Base-by-base conservation (phyloP, 2,329 filamentous ascomycete genomes). In the Nemania diffusa region DNA sequence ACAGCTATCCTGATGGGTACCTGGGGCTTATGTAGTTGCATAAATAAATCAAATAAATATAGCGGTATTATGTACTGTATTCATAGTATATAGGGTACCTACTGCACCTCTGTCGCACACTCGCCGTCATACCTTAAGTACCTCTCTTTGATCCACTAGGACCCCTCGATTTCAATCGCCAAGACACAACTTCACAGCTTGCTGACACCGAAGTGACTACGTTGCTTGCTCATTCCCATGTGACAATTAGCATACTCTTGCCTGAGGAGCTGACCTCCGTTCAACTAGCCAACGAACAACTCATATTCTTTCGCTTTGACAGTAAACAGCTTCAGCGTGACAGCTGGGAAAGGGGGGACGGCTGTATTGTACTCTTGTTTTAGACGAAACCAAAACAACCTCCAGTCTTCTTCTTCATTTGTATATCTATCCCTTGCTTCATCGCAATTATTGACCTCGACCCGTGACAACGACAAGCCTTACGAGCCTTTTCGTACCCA, bases 221-320 rank as follows among this genome's bases (percentile, higher is more conserved):
- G 26, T 52, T 15, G 9, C 48, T 37, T 48, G 48, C 20, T 51
- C 48, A 59, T 64, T 62, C 13, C 46, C 65, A 70, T 70, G 68
- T 70, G 68, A 70, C 37, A 68, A 63, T 56, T 51, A 65, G 62
- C 44, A 32, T 57, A 55, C 42, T 17, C 46, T 51, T 51, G 46
- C 44, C 57, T 55, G n/a, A 50, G 17, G 27, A 46, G 20, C 13
- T 7, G 3, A 24, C 50, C 40, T 59, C 48, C 15, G 15, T 57
- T 50, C 46, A 26, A 20, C 46, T 26, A n/a, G 24, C 44, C 32
- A 64, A 40, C 55, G 34, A 44, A 37, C 34, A 26, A 22, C 37
- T 44, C 44, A 24, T 26, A 26, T 56, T 64, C 50, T 56, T 37
- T 51, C 20, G 29, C 46, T 37, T 63, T 44, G 48, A 37, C 42